These are phyloP conservation scores for Chytriomyces confervae DNA, from an alignment of 192 early-diverging fungal genomes.

Conservation along the genomic window DNA sequence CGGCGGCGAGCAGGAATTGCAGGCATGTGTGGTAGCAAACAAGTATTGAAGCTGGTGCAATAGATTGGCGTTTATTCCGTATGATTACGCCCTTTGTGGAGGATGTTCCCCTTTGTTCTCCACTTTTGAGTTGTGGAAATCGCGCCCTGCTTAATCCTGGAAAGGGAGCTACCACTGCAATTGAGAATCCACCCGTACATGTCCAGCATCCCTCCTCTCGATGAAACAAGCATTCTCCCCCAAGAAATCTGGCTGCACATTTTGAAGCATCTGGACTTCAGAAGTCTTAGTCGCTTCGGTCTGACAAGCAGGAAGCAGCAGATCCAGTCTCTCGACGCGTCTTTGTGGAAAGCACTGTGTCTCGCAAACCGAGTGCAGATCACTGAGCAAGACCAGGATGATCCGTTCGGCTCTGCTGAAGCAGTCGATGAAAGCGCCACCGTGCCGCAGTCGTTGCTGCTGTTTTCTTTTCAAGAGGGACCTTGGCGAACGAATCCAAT, in stretches of 20 bases:
- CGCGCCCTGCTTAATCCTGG: neutral
- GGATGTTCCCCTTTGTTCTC: neutral
- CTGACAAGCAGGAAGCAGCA: neutral
- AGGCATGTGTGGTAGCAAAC: too few relatives aligned
- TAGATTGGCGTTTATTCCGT: neutral
- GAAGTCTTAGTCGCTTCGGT: neutral
- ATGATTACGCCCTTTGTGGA: neutral
- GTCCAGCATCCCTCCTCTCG: neutral
- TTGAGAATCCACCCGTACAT: neutral
- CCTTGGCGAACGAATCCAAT: neutral
- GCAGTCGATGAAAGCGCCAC: neutral
- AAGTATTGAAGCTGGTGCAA: too few relatives aligned
- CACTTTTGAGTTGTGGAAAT: neutral
- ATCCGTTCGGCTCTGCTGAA: neutral
- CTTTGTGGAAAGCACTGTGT: conserved; percentile 24
- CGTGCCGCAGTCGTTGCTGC: neutral
- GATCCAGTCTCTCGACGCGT: conserved; percentile 1
- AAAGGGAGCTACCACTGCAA: neutral
- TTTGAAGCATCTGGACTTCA: conserved; percentile 19
- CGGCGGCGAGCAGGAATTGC: neutral
- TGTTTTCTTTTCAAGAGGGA: neutral
- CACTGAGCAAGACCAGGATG: neutral
- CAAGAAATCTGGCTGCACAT: conserved; percentile 18
- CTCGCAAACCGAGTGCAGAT: conserved; percentile 10
- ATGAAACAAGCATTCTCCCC: neutral